phyloP scores from a whole-genome alignment of 768 basidiomycete genomes.

The Stropharia rugosoannulata region DNA sequence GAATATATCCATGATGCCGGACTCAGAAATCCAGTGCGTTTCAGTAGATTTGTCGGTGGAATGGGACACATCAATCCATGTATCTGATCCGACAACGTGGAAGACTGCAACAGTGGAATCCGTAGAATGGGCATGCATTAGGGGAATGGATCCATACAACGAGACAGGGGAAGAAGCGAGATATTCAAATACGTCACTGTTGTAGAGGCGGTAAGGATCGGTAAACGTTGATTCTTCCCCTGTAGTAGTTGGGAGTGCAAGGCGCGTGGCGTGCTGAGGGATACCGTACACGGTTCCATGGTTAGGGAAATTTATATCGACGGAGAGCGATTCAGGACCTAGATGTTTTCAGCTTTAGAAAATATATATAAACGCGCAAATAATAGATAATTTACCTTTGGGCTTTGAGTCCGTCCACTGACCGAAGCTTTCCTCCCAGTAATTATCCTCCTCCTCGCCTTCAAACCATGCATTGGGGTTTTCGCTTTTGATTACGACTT shows the following conservation, averaged over 20 bases:
- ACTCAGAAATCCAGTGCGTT: slow-evolving; percentile 98
- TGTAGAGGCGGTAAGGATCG: slow-evolving; percentile 95
- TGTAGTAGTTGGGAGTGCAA: slow-evolving; percentile 86
- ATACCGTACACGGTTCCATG: slow-evolving; percentile 94
- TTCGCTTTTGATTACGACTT: slow-evolving; percentile 46
- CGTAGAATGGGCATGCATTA: slow-evolving; percentile 90
- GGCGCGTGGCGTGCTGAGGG: slow-evolving; percentile 90
- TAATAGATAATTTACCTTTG: slow-evolving; percentile 61
- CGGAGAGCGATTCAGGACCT: slow-evolving; percentile 93
- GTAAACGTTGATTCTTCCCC: slow-evolving; percentile 75
- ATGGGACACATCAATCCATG: slow-evolving; percentile 91
- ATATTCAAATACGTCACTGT: slow-evolving; percentile 96
- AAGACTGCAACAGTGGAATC: slow-evolving; percentile 90
- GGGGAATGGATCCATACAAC: slow-evolving; percentile 88
- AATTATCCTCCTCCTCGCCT: slow-evolving; percentile 77
- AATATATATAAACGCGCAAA: too few relatives aligned
- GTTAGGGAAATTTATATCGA: slow-evolving; percentile 93
- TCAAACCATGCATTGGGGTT: slow-evolving; percentile 81
- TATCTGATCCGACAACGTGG: slow-evolving; percentile 85
- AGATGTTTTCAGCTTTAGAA: background rate
- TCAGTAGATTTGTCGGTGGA: slow-evolving; percentile 64
- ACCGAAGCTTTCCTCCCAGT: slow-evolving; percentile 87
- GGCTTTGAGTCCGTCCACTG: slow-evolving; percentile 94
- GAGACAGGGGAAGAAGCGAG: slow-evolving; percentile 75
- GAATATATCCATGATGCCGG: slow-evolving; percentile 93